Base-by-base conservation (phyloP, 2,329 filamentous ascomycete genomes). In the Lachnellula subtilissima region DNA sequence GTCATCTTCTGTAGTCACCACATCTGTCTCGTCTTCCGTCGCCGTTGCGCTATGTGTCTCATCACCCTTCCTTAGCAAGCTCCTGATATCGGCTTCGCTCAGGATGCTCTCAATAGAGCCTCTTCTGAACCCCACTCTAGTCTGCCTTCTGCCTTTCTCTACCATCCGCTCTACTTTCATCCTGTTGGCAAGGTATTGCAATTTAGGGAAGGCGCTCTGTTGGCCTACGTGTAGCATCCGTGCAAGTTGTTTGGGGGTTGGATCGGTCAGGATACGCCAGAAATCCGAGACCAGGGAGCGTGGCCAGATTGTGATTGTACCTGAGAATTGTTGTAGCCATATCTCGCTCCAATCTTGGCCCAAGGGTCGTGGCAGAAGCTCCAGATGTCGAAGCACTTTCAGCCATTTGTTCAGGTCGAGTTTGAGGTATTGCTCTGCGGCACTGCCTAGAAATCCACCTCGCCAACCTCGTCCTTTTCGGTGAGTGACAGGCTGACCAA, bases 351-450 rank as follows among this genome's bases (percentile, higher is more conserved):
- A 99, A 71, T 99, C 94, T 72, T 97, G 93, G 2, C 92, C 93
- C 22, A 97, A 73, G 0, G 91, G 91, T 0, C 94, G 85, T 0
- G 94, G 94, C 0, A 99, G 82, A 4, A 99, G 79, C 72, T 99
- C 94, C 0, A 97, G 81, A 69, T 97, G 91, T 1, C 92, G 87
- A 43, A 97, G 81, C 19, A 99, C 93, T 70, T 94, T 94, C 40
- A 99, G 84, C 91, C 94, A 99, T 76, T 99, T 99, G 66, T 89
- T 95, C 64, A 99, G 80, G 71, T 99, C 94, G 23, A 99, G 84
- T 72, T 97, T 97, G 70, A 99, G 83, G 69, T 94, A 96, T 71
- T 97, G 91, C 73, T 99, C 94, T 5, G 88, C 84, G 0, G 94
- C 93, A 6, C 88, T 93, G 60, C 94, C 93, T 14, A 99, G 80